Conservation (phyloP, 2,329 filamentous ascomycete species). For the Magnaporthiopsis rhizophila region DNA sequence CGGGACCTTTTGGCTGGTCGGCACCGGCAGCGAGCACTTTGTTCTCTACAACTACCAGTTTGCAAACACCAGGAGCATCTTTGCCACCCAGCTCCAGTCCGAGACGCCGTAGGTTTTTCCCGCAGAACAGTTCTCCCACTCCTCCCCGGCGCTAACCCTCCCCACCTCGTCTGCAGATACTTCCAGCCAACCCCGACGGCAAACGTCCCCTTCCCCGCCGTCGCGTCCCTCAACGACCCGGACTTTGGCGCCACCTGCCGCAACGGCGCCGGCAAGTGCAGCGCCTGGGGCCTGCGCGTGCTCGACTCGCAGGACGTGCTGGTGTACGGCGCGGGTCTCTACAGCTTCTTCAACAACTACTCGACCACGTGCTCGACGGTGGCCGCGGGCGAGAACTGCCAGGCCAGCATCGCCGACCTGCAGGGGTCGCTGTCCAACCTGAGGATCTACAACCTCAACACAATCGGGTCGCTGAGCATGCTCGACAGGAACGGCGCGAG, state of each 20-base stretch:
- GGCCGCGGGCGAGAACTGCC: conserved; percentile 34
- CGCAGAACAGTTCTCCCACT: too few relatives aligned
- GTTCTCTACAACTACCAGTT: conserved; percentile 62
- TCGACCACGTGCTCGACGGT: conserved; percentile 39
- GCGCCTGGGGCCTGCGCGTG: conserved; percentile 59
- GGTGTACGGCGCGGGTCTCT: conserved; percentile 57
- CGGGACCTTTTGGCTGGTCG: conserved; percentile 51
- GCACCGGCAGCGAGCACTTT: conserved; percentile 57
- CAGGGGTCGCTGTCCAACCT: conserved; percentile 22
- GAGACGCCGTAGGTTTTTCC: conserved; percentile 46
- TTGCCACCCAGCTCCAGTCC: conserved; percentile 57
- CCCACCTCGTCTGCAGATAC: conserved; percentile 30
- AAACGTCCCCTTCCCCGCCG: conserved; percentile 43
- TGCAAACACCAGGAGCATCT: conserved; percentile 50
- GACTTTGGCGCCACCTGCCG: conserved; percentile 39
- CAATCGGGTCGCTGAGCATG: conserved; percentile 33
- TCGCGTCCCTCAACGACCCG: conserved; percentile 36
- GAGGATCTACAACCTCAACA: conserved; percentile 36
- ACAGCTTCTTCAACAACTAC: conserved; percentile 63
- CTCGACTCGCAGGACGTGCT: conserved; percentile 46
- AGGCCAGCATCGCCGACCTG: conserved; percentile 33
- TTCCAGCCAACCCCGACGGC: conserved; percentile 58
- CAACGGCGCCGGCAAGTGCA: conserved; percentile 29
- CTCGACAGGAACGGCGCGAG: conserved; percentile 25
- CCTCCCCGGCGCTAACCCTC: neutral